Conservation (phyloP, 1,139 yeast genomes). For the Diutina neorugosa region DNA sequence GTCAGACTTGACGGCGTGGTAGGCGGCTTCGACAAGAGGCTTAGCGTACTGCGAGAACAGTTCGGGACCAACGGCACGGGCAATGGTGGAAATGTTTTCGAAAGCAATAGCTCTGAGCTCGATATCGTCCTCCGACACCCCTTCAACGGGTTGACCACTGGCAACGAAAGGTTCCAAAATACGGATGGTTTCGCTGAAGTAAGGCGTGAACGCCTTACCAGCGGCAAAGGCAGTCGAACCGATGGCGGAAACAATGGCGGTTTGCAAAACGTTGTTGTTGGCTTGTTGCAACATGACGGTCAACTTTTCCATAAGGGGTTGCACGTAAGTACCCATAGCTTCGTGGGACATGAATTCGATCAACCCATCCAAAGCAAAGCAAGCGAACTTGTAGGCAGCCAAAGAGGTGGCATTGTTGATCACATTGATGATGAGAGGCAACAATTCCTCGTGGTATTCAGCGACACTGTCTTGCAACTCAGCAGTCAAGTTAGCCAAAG, state of each 20-base stretch:
- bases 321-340: conserved; percentile 70
- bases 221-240: conserved; percentile 96
- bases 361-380: conserved; percentile 82
- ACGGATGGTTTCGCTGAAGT: conserved; percentile 69
- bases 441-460: conserved; percentile 65
- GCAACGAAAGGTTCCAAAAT: conserved; percentile 69
- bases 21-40: conserved; percentile 84
- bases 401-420: conserved; percentile 80
- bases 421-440: conserved; percentile 78
- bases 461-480: conserved; percentile 82
- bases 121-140: conserved; percentile 66
- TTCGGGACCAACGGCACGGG: conserved; percentile 91
- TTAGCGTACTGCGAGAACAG: conserved; percentile 76
- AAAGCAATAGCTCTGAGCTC: conserved; percentile 85
- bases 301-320: conserved; percentile 81
- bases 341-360: conserved; percentile 87
- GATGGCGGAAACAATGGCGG: conserved; percentile 88
- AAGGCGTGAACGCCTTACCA: conserved; percentile 79
- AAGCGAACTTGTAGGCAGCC: conserved; percentile 82
- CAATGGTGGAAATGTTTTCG: conserved; percentile 91
- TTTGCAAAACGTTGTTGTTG: conserved; percentile 55
- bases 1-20: conserved; percentile 63
- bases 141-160: conserved; percentile 53
- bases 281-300: conserved; percentile 68
- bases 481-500: conserved; percentile 65